Percentiles rank a stretch among this genome's conserved stretches.
These are phyloP conservation scores for Sonneratia caseolaris DNA, from an alignment of 345 rosid genomes.

Conservation along the genomic window DNA sequence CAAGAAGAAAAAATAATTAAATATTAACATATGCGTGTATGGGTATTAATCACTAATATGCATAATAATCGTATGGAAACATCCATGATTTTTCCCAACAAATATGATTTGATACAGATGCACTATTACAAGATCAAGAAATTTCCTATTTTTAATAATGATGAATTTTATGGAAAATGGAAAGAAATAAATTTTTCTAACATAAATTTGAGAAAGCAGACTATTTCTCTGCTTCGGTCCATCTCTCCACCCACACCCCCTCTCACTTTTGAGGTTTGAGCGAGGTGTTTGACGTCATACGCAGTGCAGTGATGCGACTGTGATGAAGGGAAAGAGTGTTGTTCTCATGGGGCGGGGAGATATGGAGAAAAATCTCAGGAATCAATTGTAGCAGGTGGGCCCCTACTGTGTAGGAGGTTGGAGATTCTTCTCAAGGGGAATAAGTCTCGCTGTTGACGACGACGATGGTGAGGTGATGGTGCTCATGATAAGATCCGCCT, in stretches of 20 bases:
- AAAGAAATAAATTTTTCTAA: not conserved
- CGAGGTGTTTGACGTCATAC: not conserved
- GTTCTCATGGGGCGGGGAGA: not conserved
- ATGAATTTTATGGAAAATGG: too few relatives aligned
- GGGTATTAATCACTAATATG: too few relatives aligned
- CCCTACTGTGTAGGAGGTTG: not conserved
- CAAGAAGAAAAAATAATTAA: too few relatives aligned
- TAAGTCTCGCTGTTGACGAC: not conserved
- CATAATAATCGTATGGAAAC: too few relatives aligned
- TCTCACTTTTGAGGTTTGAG: not conserved
- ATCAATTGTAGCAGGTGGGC: conserved; percentile 1
- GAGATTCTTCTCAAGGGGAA: conserved; percentile 3
- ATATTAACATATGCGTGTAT: too few relatives aligned
- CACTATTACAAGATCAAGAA: too few relatives aligned
- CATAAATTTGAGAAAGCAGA: not conserved
- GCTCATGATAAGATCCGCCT: not conserved
- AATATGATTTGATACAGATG: too few relatives aligned
- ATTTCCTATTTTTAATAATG: too few relatives aligned
- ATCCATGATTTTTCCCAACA: too few relatives aligned
- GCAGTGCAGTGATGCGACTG: not conserved
- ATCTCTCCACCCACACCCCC: not conserved
- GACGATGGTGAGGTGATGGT: not conserved
- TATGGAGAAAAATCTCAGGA: not conserved
- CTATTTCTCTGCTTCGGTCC: not conserved
- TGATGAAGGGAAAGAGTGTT: not conserved